Conservation (phyloP, 2,329 filamentous ascomycete species). For the Colletotrichum sp. region DNA sequence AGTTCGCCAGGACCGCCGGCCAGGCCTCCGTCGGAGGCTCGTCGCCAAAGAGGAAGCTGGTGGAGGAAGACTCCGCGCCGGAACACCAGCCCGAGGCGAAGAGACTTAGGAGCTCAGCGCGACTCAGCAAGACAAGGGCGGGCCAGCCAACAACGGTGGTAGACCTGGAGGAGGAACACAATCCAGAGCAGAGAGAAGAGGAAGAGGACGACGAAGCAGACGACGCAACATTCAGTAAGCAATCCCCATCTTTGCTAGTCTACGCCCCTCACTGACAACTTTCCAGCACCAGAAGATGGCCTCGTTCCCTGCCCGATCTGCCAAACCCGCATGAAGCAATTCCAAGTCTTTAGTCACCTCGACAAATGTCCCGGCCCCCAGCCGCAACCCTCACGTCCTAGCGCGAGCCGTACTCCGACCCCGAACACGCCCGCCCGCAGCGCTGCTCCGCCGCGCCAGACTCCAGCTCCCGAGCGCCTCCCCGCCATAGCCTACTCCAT, state of each 20-base stretch:
- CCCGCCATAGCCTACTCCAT: constrained; percentile 86
- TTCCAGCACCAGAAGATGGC: constrained; percentile 64
- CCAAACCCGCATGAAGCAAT: constrained; percentile 77
- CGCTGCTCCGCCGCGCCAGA: constrained; percentile 38
- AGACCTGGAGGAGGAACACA: constrained; percentile 19
- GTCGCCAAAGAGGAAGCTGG: constrained; percentile 59
- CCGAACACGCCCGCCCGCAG: constrained; percentile 25
- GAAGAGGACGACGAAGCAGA: constrained; percentile 2
- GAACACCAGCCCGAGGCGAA: constrained; percentile 43
- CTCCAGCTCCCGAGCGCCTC: constrained; percentile 61
- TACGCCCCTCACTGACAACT: constrained; percentile 10
- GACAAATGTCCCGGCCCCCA: constrained; percentile 63
- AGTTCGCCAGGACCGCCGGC: constrained; percentile 61
- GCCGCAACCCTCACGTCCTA: not conserved
- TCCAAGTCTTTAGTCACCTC: constrained; percentile 79
- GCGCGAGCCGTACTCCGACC: not conserved
- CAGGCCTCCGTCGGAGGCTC: constrained; percentile 22
- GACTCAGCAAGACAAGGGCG: constrained; percentile 48
- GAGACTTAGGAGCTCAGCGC: constrained; percentile 57
- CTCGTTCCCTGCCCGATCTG: constrained; percentile 88
- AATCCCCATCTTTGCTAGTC: not conserved
- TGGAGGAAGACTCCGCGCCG: constrained; percentile 27
- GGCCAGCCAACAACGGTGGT: constrained; percentile 42
- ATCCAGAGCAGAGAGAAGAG: constrained; percentile 7
- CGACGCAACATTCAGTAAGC: constrained; percentile 4